These are phyloP conservation scores for Aphanomyces invadans DNA, from an alignment of 352 stramenopile genomes.

Conservation along the genomic window DNA sequence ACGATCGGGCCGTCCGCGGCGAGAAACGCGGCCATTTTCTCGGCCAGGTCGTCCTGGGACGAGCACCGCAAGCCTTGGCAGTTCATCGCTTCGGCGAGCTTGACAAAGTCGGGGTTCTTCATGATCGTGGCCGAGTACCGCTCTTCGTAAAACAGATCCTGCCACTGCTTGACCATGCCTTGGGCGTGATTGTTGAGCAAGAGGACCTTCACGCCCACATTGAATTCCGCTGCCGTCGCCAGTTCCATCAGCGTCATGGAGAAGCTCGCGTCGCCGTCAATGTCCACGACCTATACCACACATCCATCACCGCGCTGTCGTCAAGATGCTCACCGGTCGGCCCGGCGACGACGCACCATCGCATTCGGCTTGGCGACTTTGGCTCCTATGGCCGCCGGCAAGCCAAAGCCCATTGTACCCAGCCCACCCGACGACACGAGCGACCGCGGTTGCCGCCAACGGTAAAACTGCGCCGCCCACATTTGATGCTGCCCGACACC, in stretches of 20 bases:
- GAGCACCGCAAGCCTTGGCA: constrained; percentile 88
- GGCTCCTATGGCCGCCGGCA: constrained; percentile 90
- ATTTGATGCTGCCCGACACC: constrained; percentile 96
- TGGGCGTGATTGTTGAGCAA: constrained; percentile 96
- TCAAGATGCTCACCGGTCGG: too few relatives aligned
- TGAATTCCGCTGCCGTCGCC: constrained; percentile 90
- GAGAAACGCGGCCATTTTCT: constrained; percentile 90
- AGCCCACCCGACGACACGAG: constrained; percentile 91
- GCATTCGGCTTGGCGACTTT: constrained; percentile 87
- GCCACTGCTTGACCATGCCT: constrained; percentile 98
- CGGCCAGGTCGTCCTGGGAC: constrained; percentile 81
- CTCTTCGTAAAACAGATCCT: constrained; percentile 95
- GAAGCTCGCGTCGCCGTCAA: constrained; percentile 94
- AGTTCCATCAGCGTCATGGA: constrained; percentile 96
- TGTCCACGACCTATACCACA: constrained; percentile 67
- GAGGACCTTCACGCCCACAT: constrained; percentile 93
- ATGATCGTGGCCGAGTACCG: constrained; percentile 86
- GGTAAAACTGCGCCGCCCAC: constrained; percentile 94
- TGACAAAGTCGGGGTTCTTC: constrained; percentile 92
- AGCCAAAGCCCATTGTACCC: constrained; percentile 93
- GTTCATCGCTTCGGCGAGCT: constrained; percentile 90
- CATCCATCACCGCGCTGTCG: background rate
- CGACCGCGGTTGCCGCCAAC: constrained; percentile 90
- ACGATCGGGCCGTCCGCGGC: constrained; percentile 90
- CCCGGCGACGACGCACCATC: too few relatives aligned